These are phyloP conservation scores for Neurospora sp. DNA, from an alignment of 495 filamentous ascomycete species.

Conservation along the genomic window DNA sequence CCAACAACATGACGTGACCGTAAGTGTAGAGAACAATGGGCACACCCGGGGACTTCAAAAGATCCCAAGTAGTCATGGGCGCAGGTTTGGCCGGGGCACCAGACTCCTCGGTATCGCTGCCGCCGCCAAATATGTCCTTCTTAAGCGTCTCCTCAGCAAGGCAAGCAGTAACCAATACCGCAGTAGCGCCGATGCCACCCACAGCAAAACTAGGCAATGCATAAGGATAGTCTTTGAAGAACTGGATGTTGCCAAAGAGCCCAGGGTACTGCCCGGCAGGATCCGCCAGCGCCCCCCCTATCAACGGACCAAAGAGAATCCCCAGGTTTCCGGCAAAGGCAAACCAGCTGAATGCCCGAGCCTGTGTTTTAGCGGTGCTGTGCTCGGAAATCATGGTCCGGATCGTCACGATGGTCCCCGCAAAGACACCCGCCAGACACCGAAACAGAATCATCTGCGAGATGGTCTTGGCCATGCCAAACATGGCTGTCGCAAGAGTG, in stretches of 20 bases:
- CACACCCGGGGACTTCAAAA: constrained; percentile 54
- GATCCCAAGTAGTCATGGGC: constrained; percentile 37
- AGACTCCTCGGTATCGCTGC: constrained; percentile 14
- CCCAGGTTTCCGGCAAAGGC: constrained; percentile 59
- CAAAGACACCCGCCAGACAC: constrained; percentile 56
- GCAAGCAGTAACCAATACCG: constrained; percentile 36
- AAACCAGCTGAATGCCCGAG: constrained; percentile 61
- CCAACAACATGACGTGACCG: constrained; percentile 50
- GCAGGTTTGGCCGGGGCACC: constrained; percentile 9
- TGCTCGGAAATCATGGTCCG: constrained; percentile 63
- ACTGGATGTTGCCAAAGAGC: constrained; percentile 41
- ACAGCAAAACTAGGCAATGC: constrained; percentile 48
- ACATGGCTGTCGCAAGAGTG: constrained; percentile 44
- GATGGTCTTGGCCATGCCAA: constrained; percentile 50
- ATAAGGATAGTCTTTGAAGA: constrained; percentile 56
- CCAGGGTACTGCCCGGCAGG: constrained; percentile 47
- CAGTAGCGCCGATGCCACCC: constrained; percentile 37
- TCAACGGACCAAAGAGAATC: constrained; percentile 55
- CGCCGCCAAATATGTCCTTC: constrained; percentile 1
- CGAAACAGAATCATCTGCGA: constrained; percentile 59
- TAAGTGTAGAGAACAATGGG: constrained; percentile 50
- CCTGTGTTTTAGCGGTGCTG: constrained; percentile 54
- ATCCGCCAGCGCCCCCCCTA: constrained; percentile 54
- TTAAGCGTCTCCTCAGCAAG: constrained; percentile 47
- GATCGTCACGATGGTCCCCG: constrained; percentile 58